phyloP scores from a whole-genome alignment of 2,329 filamentous ascomycete genomes.

The Fusarium poae region DNA sequence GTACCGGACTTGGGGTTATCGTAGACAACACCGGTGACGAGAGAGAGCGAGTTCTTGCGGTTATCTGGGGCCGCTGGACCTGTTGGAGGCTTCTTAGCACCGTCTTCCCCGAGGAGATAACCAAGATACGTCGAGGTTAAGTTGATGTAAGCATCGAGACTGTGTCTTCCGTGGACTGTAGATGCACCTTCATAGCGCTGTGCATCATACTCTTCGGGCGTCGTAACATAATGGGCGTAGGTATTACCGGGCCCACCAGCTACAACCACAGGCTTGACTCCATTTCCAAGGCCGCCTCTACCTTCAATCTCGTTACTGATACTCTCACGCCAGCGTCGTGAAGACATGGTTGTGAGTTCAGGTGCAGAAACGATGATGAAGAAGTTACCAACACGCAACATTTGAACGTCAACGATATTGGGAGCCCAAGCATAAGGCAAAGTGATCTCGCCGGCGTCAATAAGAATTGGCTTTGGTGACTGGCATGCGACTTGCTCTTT shows the following conservation, averaged over 20 bases:
- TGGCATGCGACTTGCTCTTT: constrained; percentile 6
- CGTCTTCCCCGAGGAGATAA: constrained; percentile 2
- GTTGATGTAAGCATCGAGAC: constrained; percentile 14
- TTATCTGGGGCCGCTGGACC: constrained; percentile 5
- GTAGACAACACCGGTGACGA: constrained; percentile 10
- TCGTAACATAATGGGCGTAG: constrained; percentile 14
- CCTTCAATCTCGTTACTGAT: constrained; percentile 4
- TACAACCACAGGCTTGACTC: neutral
- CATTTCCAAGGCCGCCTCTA: neutral
- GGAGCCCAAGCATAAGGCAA: constrained; percentile 13
- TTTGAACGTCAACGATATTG: constrained; percentile 13
- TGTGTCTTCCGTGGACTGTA: constrained; percentile 9
- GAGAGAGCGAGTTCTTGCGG: constrained; percentile 3
- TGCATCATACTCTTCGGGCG: constrained; percentile 13
- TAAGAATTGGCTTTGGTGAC: constrained; percentile 5
- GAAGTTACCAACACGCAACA: constrained; percentile 16
- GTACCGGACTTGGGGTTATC: constrained; percentile 11
- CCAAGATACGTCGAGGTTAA: neutral
- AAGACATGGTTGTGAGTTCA: constrained; percentile 9
- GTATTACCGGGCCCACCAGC: constrained; percentile 18
- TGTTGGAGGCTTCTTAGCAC: neutral
- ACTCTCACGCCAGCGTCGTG: constrained; percentile 8
- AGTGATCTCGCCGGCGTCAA: constrained; percentile 12
- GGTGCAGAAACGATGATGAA: constrained; percentile 13
- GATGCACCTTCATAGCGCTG: constrained; percentile 20